Base-by-base conservation (phyloP, 2,329 filamentous ascomycete genomes). In the Aspergillus floridensis region DNA sequence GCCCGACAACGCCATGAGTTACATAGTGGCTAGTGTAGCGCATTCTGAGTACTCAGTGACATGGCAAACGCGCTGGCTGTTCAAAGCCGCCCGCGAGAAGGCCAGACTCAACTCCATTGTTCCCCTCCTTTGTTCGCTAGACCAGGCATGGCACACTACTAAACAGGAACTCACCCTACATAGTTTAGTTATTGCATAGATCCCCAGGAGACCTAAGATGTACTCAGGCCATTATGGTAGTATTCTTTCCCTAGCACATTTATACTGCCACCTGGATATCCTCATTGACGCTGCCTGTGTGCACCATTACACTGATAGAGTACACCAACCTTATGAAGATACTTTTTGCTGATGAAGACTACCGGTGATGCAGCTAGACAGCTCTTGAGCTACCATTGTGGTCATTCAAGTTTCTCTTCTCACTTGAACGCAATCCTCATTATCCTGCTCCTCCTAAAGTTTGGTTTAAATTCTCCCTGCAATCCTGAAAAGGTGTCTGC, bases 1-100 rank as follows among this genome's bases (percentile, higher is more conserved):
- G 53, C 49, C 53, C 44, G 47, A 53, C 53, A 60, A 59, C 56
- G 56, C 56, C 57, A 64, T 44, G 6, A 51, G 41, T 59, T 59
- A 29, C 2, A 29, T 56, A 47, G 49, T 56, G 41, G 49, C 41
- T 11, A 44, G 38, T 19, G 38, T 29, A 8, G 38, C 1, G 52
- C 63, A 53, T 57, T 56, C 51, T 57, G 62, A 29, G 56, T 65
- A 57, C 38, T 58, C 53, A 56, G 48, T 54, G 38, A 59, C 61
- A 61, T 60, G 58, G 56, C 55, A 58, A 60, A 56, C 56, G 55
- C 58, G 48, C 47, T 56, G 58, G 47, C 32, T 47, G 32, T 57
- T 44, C 49, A n/a, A 59, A 54, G 46, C 38, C 48, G 47, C 35
- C 38, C 38, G 16, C 38, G 2, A 16, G 12, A 44, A 44, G 5